These are phyloP conservation scores for Pilaira anomala DNA, from an alignment of 192 early-diverging fungal species.

Conservation along the genomic window DNA sequence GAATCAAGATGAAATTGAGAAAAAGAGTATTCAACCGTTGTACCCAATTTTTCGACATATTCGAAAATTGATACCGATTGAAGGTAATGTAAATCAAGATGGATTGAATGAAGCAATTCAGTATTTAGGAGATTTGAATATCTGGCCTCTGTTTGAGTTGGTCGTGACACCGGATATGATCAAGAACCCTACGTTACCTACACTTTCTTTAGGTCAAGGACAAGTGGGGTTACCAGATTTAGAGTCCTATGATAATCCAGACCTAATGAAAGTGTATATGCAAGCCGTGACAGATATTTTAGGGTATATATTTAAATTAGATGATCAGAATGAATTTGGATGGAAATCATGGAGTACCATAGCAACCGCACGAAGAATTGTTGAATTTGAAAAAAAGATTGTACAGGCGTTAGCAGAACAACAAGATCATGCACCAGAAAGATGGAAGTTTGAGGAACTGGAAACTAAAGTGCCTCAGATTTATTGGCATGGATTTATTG, in stretches of 20 bases:
- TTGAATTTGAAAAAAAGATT: constrained; percentile 58
- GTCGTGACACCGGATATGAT: constrained; percentile 46
- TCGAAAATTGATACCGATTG: constrained; percentile 28
- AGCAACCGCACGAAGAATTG: constrained; percentile 49
- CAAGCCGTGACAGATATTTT: constrained; percentile 46
- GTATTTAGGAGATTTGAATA: neutral
- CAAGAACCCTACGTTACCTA: constrained; percentile 49
- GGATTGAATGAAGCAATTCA: constrained; percentile 14
- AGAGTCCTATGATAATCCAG: constrained; percentile 57
- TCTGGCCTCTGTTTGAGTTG: constrained; percentile 48
- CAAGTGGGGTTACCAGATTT: constrained; percentile 60
- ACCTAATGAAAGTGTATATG: constrained; percentile 44
- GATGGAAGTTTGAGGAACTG: constrained; percentile 7
- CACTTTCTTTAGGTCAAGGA: constrained; percentile 41
- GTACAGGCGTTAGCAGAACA: constrained; percentile 25
- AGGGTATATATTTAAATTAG: constrained; percentile 27
- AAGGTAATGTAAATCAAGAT: neutral
- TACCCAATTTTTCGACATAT: constrained; percentile 40
- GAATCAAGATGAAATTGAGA: constrained; percentile 43
- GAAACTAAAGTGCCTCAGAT: constrained; percentile 3
- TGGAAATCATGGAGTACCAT: constrained; percentile 17
- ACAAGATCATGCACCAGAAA: constrained; percentile 3
- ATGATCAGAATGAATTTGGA: constrained; percentile 16
- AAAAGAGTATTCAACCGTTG: constrained; percentile 39
- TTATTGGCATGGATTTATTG: neutral